Evolutionary conservation across 2,329 filamentous ascomycete species (phyloP).

Genomic region (Zasmidium angulare): DNA sequence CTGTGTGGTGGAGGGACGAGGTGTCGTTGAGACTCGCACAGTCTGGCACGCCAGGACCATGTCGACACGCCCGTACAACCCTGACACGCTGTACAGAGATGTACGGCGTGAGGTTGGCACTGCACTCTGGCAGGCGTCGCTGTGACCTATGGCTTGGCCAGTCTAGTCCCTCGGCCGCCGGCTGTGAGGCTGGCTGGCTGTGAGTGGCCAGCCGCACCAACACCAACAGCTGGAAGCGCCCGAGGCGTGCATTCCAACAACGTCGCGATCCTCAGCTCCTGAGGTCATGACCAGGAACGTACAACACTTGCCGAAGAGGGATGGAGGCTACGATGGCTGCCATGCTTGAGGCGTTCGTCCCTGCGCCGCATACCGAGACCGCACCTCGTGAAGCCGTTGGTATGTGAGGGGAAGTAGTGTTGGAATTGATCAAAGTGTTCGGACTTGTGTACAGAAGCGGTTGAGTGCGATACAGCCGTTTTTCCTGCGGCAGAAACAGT

Average conservation of each 20-base stretch:
- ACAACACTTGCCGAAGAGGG: neutral
- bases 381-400: neutral
- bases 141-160: too few species aligned
- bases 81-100: neutral
- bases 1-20: too few species aligned
- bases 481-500: too few species aligned
- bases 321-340: neutral
- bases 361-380: slow-evolving; percentile 5
- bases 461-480: neutral
- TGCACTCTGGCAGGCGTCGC: too few species aligned
- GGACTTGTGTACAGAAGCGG: neutral
- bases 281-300: neutral
- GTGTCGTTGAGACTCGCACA: neutral
- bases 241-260: neutral
- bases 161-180: too few species aligned
- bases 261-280: too few species aligned
- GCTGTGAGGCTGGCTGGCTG: too few species aligned
- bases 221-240: slow-evolving; percentile 11
- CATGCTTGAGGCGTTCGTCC: slow-evolving; percentile 2
- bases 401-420: neutral
- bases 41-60: neutral
- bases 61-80: neutral
- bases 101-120: neutral
- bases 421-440: neutral
- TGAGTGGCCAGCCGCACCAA: neutral